phyloP scores from a whole-genome alignment of 306 rosid genomes.

The Cicer pinnatifidum region DNA sequence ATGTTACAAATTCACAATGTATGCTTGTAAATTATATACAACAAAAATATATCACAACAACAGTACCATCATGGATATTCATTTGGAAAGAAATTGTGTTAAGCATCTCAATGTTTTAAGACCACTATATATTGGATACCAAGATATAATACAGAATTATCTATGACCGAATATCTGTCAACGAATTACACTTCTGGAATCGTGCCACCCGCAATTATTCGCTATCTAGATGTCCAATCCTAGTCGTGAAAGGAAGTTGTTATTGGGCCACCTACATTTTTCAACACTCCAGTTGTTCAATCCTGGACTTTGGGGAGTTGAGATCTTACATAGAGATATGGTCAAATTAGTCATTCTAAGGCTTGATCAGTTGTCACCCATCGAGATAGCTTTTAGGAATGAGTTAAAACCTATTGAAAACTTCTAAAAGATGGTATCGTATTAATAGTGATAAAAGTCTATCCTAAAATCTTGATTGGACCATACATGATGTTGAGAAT shows the following conservation, averaged over 20 bases:
- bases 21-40: constrained; percentile 6
- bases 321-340: neutral
- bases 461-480: too few relatives aligned
- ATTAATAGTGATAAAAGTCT: too few relatives aligned
- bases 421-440: too few relatives aligned
- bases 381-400: too few relatives aligned
- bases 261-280: neutral
- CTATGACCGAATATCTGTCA: neutral
- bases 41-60: neutral
- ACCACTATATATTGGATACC: neutral
- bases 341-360: too few relatives aligned
- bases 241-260: neutral
- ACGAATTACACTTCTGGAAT: neutral
- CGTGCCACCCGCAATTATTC: neutral
- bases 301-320: neutral
- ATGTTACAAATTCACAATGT: constrained; percentile 10
- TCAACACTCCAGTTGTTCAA: neutral
- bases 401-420: too few relatives aligned
- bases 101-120: neutral
- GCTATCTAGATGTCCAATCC: too few relatives aligned
- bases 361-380: too few relatives aligned
- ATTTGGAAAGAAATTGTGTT: neutral
- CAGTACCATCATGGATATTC: neutral
- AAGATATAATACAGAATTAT: constrained; percentile 5
- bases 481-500: too few relatives aligned